phyloP scores from a whole-genome alignment of 306 rosid species.

The Casuarina equisetifolia region DNA sequence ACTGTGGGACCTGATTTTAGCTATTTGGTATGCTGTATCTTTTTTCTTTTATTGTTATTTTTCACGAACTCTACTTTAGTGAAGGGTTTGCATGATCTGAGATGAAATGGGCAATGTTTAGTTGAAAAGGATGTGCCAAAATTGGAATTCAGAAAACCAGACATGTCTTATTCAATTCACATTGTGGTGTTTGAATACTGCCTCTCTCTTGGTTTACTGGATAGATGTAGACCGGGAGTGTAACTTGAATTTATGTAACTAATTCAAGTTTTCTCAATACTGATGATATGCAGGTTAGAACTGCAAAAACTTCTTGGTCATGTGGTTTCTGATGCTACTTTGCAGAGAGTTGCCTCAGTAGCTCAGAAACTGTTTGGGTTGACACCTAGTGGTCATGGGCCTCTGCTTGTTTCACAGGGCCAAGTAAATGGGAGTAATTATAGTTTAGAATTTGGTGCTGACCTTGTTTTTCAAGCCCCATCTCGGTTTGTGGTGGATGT shows the following conservation, averaged over 20 bases:
- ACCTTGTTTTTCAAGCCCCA: conserved; percentile 75
- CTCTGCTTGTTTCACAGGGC: conserved; percentile 28
- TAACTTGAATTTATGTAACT: neutral
- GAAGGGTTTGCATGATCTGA: neutral
- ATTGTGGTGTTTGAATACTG: conserved; percentile 20
- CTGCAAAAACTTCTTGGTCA: conserved; percentile 68
- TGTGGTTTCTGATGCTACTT: conserved; percentile 54
- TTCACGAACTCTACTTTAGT: neutral
- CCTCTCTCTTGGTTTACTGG: neutral
- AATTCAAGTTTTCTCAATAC: conserved; percentile 15
- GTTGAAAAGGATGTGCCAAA: neutral
- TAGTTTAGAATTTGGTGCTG: conserved; percentile 74
- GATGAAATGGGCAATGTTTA: neutral
- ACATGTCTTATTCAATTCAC: conserved; percentile 12
- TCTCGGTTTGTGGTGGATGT: conserved; percentile 78
- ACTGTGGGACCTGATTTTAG: conserved; percentile 15
- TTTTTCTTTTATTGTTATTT: neutral
- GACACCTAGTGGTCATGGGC: conserved; percentile 52
- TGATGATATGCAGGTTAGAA: conserved; percentile 62
- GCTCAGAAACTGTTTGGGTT: conserved; percentile 58
- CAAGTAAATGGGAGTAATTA: conserved; percentile 36
- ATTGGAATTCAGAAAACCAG: conserved; percentile 12
- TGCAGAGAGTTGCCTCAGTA: conserved; percentile 64
- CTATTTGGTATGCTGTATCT: neutral
- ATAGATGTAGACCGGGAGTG: conserved; percentile 18